phyloP scores from a whole-genome alignment of 306 rosid genomes.

The Lotus japonicus region DNA sequence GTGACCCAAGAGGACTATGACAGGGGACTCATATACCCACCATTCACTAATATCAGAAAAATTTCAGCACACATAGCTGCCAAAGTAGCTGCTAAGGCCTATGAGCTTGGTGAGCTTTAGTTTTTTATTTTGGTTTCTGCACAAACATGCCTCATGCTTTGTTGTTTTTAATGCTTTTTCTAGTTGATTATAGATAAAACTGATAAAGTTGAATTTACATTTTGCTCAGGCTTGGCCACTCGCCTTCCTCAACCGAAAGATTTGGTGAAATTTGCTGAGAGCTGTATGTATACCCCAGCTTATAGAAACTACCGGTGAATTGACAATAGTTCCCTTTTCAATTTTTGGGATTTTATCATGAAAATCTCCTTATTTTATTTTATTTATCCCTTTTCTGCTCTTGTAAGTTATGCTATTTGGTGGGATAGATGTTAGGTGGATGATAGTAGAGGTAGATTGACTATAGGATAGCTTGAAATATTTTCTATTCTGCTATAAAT shows the following conservation, averaged over 20 bases:
- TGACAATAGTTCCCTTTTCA: not conserved
- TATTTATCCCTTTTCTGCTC: not conserved
- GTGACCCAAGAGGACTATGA: constrained; percentile 60
- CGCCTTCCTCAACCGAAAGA: constrained; percentile 84
- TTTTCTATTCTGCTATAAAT: not conserved
- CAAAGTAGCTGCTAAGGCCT: constrained; percentile 77
- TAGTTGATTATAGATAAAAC: too few relatives aligned
- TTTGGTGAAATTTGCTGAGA: constrained; percentile 73
- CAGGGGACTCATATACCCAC: constrained; percentile 88
- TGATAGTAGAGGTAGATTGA: constrained; percentile 14
- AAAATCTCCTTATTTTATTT: not conserved
- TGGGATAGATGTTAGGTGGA: not conserved
- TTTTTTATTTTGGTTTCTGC: not conserved
- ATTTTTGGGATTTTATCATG: constrained; percentile 1
- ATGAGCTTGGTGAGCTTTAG: constrained; percentile 67
- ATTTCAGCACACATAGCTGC: constrained; percentile 97
- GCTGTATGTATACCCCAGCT: constrained; percentile 83
- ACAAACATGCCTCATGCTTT: not conserved
- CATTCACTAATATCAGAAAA: constrained; percentile 79
- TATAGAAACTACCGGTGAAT: constrained; percentile 66
- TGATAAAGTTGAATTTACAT: constrained; percentile 3
- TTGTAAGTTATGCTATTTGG: constrained; percentile 10
- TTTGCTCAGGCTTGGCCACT: constrained; percentile 74
- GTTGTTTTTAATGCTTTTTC: too few relatives aligned
- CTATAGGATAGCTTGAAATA: constrained; percentile 17